These are phyloP conservation scores for Teratosphaeria nubilosa DNA, from an alignment of 2,329 filamentous ascomycete species.

Conservation along the genomic window DNA sequence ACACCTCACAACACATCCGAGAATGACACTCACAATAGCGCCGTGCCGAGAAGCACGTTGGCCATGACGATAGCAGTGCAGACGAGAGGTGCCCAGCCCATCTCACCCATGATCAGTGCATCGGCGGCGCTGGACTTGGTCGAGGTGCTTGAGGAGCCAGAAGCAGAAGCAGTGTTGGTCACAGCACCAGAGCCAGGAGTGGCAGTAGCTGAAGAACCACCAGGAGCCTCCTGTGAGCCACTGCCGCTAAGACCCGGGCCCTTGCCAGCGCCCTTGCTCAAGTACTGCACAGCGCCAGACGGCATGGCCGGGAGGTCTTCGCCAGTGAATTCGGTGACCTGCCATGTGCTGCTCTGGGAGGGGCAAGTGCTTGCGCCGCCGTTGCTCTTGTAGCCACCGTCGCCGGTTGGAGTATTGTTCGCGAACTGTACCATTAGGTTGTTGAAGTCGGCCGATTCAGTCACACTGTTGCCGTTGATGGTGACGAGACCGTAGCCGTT, in stretches of 20 bases:
- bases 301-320: slow-evolving; percentile 47
- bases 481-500: slow-evolving; percentile 73
- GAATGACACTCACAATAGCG: neutral
- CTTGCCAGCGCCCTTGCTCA: slow-evolving; percentile 48
- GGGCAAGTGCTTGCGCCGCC: slow-evolving; percentile 47
- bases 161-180: slow-evolving; percentile 26
- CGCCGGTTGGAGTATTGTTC: slow-evolving; percentile 43
- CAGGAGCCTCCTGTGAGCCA: slow-evolving; percentile 48
- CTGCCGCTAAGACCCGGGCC: slow-evolving; percentile 46
- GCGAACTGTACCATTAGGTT: slow-evolving; percentile 43
- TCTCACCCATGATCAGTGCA: slow-evolving; percentile 33
- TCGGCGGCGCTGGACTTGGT: slow-evolving; percentile 34
- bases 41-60: neutral
- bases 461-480: slow-evolving; percentile 43
- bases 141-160: slow-evolving; percentile 18
- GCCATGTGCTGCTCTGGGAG: slow-evolving; percentile 43
- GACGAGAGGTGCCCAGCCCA: slow-evolving; percentile 41
- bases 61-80: slow-evolving; percentile 39
- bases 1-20: neutral
- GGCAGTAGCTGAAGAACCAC: slow-evolving; percentile 38
- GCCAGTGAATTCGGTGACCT: slow-evolving; percentile 40
- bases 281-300: slow-evolving; percentile 43
- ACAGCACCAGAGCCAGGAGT: slow-evolving; percentile 41
- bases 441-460: slow-evolving; percentile 53
- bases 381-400: slow-evolving; percentile 50